Conservation (phyloP, 331 rosid species). For the Malus hybrid region DNA sequence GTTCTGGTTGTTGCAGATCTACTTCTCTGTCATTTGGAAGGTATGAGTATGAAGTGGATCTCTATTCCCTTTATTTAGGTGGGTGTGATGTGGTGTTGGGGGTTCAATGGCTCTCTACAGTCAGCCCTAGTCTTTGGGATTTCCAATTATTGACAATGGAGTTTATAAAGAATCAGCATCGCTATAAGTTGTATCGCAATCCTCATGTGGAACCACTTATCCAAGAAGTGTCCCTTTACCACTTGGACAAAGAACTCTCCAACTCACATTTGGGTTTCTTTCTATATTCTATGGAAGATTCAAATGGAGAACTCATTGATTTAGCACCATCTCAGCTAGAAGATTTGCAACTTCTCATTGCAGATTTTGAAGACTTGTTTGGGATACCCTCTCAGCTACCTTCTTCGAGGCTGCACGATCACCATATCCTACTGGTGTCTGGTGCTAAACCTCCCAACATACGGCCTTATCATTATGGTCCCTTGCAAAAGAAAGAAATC, state of each 20-base stretch:
- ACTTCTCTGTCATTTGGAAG: no score
- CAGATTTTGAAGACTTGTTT: background rate
- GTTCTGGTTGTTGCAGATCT: background rate
- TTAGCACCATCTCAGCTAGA: background rate
- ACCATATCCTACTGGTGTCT: background rate
- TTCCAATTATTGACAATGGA: background rate
- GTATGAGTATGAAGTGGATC: background rate
- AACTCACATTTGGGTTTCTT: no score
- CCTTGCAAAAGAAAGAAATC: background rate
- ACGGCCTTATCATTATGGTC: background rate
- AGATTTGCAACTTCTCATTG: background rate
- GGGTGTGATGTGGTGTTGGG: background rate
- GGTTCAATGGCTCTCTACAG: background rate
- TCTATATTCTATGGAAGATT: no score
- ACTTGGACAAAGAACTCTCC: no score
- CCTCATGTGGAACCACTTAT: no score
- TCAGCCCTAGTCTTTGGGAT: background rate
- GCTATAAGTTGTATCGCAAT: no score
- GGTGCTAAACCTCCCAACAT: background rate
- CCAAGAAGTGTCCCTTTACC: no score
- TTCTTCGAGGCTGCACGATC: rapidly evolving
- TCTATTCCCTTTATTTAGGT: background rate
- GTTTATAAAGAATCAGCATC: background rate
- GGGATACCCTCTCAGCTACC: background rate
- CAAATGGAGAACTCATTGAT: no score